A percentile compares a stretch with the other conserved stretches of the same genome.
Conservation (phyloP, 768 basidiomycete genomes). For the Chlorophyllum brunneum region DNA sequence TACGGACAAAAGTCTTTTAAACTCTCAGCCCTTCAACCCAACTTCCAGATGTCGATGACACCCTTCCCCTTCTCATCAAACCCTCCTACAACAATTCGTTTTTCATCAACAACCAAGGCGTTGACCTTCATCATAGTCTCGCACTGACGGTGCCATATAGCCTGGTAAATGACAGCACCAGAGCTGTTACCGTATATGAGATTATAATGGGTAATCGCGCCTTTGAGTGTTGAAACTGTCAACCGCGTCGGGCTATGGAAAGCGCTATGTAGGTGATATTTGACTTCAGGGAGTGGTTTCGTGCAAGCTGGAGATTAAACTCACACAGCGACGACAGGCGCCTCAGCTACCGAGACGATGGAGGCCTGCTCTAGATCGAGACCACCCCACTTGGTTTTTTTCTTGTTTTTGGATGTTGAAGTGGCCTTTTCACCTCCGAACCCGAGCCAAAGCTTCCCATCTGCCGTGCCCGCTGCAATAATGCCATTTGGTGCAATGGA, state of each 20-base stretch:
- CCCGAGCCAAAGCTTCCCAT: slow-evolving; percentile 70
- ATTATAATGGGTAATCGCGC: slow-evolving; percentile 47
- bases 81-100: slow-evolving; percentile 58
- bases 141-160: slow-evolving; percentile 44
- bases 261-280: slow-evolving; percentile 38
- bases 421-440: slow-evolving; percentile 61
- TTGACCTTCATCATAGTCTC: slow-evolving; percentile 59
- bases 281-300: not conserved
- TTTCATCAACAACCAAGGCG: slow-evolving; percentile 44
- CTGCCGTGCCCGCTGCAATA: slow-evolving; percentile 70
- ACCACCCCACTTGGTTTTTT: slow-evolving; percentile 71
- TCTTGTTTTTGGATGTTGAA: slow-evolving; percentile 37
- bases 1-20: too few relatives aligned
- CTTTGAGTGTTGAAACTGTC: slow-evolving; percentile 58
- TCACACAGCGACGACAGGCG: slow-evolving; percentile 72
- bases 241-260: slow-evolving; percentile 41
- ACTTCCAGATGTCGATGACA: slow-evolving; percentile 58
- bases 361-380: slow-evolving; percentile 44
- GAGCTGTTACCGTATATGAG: slow-evolving; percentile 35
- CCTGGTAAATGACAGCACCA: slow-evolving; percentile 36
- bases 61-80: slow-evolving; percentile 56
- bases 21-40: too few relatives aligned
- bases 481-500: slow-evolving; percentile 56
- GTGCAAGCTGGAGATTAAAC: slow-evolving; percentile 18
- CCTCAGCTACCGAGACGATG: slow-evolving; percentile 55